These are phyloP conservation scores for Funneliformis caledonium DNA, from an alignment of 371 early-diverging fungal genomes.

Conservation along the genomic window DNA sequence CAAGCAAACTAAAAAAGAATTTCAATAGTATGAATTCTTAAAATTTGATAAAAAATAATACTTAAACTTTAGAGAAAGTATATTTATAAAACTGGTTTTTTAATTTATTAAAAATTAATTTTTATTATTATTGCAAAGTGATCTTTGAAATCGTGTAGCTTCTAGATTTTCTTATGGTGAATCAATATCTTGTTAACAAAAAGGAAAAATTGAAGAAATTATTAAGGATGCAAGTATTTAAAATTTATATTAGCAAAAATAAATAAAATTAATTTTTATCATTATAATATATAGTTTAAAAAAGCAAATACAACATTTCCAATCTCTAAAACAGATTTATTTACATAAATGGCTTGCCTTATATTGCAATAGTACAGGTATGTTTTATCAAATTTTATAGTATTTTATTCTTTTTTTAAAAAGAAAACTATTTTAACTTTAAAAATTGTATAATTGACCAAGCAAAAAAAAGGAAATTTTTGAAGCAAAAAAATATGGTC, in stretches of 20 bases:
- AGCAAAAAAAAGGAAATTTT: constrained; percentile 1
- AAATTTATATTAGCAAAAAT: neutral
- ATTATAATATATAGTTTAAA: neutral
- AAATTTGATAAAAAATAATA: no score
- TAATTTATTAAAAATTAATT: no score
- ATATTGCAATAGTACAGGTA: constrained; percentile 18
- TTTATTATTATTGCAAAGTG: no score
- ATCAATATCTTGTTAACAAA: neutral
- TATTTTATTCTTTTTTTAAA: no score
- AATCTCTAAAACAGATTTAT: constrained; percentile 18
- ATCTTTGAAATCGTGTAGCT: neutral
- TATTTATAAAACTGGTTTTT: no score
- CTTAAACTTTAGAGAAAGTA: no score
- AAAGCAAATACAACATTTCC: neutral
- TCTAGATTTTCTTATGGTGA: neutral
- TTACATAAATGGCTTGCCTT: neutral
- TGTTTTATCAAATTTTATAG: no score
- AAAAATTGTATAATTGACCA: neutral
- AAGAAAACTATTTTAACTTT: no score
- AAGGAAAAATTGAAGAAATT: neutral
- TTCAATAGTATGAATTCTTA: no score
- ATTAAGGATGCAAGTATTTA: neutral
- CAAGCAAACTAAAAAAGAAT: no score
- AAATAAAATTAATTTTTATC: neutral
- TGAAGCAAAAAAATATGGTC: neutral